A percentile compares a stretch with the other conserved stretches of the same genome.
phyloP scores from a whole-genome alignment of 306 rosid species.

The Vigna mungo region DNA sequence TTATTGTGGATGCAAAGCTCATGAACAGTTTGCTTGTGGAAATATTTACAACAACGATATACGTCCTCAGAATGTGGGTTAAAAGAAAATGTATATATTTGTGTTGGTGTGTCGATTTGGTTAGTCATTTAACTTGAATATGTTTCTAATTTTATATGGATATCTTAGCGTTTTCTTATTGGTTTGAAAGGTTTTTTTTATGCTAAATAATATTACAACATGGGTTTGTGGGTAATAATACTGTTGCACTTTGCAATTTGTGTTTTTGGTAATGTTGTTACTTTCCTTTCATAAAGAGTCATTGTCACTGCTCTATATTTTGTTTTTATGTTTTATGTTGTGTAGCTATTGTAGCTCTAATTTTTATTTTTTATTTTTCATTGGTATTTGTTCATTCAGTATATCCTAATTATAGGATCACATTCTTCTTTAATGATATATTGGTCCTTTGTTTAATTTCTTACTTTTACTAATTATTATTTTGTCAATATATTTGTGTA shows the following conservation, averaged over 20 bases:
- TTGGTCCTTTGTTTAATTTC: not conserved
- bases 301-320: not conserved
- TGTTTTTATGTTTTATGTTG: not conserved
- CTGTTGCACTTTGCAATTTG: not conserved
- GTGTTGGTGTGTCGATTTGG: not conserved
- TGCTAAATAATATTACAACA: not conserved
- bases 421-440: not conserved
- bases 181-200: not conserved
- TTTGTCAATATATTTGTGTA: not conserved
- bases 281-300: not conserved
- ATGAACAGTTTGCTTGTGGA: slow-evolving; percentile 7
- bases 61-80: not conserved
- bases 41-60: slow-evolving; percentile 8
- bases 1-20: slow-evolving; percentile 35
- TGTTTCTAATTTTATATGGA: slow-evolving; percentile 3
- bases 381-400: not conserved
- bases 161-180: not conserved
- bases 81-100: not conserved
- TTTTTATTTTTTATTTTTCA: not conserved
- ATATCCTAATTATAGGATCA: not conserved
- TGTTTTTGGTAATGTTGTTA: not conserved
- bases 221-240: not conserved
- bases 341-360: not conserved
- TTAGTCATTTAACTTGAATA: not conserved
- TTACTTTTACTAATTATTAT: not conserved